Evolutionary conservation across 1,284 basidiomycete species (phyloP).

Genomic region (Cutaneotrichosporon dermatis): DNA sequence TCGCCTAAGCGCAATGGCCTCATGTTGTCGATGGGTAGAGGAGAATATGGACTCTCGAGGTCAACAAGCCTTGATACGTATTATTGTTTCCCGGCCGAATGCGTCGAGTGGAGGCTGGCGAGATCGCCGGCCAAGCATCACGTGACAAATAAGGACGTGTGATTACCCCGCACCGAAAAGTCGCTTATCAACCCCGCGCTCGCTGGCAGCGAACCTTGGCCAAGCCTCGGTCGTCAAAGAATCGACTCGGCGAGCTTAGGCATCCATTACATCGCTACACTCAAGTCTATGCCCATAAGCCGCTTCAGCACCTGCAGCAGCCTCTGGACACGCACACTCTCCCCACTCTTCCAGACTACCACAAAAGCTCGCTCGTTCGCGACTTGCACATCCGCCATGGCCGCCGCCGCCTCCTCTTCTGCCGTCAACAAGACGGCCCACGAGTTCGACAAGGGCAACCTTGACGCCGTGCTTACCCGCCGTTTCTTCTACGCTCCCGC

Average conservation of each 20-base stretch:
- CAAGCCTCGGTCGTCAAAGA: neutral
- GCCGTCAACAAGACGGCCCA: constrained; percentile 78
- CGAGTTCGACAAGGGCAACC: constrained; percentile 77
- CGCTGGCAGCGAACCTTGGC: neutral
- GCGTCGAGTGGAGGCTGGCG: too few relatives aligned
- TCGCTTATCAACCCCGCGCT: neutral
- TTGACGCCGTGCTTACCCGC: constrained; percentile 83
- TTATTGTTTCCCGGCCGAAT: too few relatives aligned
- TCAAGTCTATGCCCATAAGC: constrained; percentile 16
- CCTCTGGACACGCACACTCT: constrained; percentile 17
- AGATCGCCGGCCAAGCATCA: too few relatives aligned
- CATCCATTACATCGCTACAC: neutral
- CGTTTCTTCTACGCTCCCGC: constrained; percentile 98
- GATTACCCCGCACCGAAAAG: too few relatives aligned
- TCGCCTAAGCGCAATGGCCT: constrained; percentile 26
- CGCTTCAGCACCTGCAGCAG: neutral
- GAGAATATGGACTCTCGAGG: neutral
- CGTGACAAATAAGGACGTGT: too few relatives aligned
- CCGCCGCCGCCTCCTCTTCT: constrained; percentile 22
- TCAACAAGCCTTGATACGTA: neutral
- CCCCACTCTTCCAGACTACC: constrained; percentile 3
- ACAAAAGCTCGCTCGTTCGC: neutral
- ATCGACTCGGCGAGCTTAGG: neutral
- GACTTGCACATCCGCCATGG: neutral
- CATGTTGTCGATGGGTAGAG: constrained; percentile 19